Percentiles rank a stretch among this genome's conserved stretches.
phyloP scores from a whole-genome alignment of 208 protist species.

The Willaertia magna region DNA sequence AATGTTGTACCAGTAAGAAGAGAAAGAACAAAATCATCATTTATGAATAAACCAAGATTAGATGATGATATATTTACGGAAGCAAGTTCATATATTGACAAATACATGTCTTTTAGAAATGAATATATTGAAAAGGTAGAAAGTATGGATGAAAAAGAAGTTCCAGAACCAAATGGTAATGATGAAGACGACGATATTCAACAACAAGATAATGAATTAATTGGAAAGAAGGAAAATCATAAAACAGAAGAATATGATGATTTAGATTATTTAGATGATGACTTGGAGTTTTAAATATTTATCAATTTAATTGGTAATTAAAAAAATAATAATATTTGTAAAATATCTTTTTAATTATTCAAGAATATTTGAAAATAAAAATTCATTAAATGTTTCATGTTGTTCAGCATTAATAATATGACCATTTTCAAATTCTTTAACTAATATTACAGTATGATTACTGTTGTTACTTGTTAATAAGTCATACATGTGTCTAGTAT shows the following conservation, averaged over 20 bases:
- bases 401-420: not conserved
- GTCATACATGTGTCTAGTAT: not conserved
- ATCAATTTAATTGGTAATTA: too few relatives aligned
- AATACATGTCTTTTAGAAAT: slow-evolving; percentile 1
- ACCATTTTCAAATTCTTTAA: not conserved
- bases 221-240: too few relatives aligned
- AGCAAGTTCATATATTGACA: not conserved
- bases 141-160: not conserved
- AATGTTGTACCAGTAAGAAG: not conserved
- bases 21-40: not conserved
- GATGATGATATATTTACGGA: not conserved
- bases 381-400: not conserved
- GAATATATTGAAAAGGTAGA: not conserved
- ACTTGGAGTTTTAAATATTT: not conserved
- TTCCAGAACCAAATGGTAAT: not conserved
- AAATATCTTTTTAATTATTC: too few relatives aligned
- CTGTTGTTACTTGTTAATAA: not conserved
- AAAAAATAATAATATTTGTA: too few relatives aligned
- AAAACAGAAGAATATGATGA: not conserved
- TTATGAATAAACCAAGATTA: not conserved
- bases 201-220: not conserved
- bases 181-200: not conserved
- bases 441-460: not conserved
- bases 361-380: too few relatives aligned
- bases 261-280: not conserved